phyloP scores from a whole-genome alignment of 1,284 basidiomycete species.

The Apiotrichum porosum region DNA sequence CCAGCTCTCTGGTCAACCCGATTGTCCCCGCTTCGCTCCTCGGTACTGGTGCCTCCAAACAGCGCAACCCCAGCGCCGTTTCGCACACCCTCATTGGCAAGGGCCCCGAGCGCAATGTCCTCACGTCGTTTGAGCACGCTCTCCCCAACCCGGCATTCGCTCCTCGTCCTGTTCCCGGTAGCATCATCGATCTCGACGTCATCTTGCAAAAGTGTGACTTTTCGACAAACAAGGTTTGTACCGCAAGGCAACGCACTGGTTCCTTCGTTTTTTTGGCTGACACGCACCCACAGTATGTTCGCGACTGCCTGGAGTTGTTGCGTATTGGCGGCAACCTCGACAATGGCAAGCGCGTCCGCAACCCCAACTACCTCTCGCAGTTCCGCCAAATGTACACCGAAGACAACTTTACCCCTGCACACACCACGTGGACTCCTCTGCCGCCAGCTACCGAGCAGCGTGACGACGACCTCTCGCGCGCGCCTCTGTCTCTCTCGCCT shows the following conservation, averaged over 20 bases:
- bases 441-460: constrained; percentile 12
- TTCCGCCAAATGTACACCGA: constrained; percentile 61
- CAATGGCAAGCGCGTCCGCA: constrained; percentile 56
- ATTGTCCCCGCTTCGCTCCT: constrained; percentile 56
- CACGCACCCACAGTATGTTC: constrained; percentile 56
- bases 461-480: constrained; percentile 25
- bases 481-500: constrained; percentile 33
- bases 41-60: constrained; percentile 24
- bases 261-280: constrained; percentile 10
- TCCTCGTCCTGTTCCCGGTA: constrained; percentile 72
- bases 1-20: constrained; percentile 61
- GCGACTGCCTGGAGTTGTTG: constrained; percentile 69
- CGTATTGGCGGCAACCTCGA: constrained; percentile 64
- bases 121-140: constrained; percentile 58
- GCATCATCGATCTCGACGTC: constrained; percentile 77
- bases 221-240: constrained; percentile 69
- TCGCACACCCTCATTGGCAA: constrained; percentile 53
- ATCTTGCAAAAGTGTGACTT: constrained; percentile 88
- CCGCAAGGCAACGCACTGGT: no score
- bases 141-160: constrained; percentile 52
- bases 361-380: constrained; percentile 56
- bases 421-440: not conserved
- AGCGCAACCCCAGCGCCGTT: not conserved
- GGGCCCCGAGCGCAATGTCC: constrained; percentile 70
- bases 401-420: not conserved